phyloP scores from a whole-genome alignment of 1,284 basidiomycete species.

The Ustilago trichophora region DNA sequence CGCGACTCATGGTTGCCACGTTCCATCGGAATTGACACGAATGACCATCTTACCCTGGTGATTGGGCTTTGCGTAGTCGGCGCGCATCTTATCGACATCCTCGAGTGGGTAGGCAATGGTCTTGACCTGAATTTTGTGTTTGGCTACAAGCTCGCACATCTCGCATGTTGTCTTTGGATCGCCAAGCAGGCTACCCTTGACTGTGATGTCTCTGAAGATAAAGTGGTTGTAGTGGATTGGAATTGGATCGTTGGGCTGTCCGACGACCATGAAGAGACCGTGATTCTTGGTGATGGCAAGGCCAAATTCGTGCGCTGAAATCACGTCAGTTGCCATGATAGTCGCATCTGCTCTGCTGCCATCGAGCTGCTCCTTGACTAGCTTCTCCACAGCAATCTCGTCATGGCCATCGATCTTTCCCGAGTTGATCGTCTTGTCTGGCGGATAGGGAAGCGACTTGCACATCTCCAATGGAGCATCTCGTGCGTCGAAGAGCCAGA shows the following conservation, averaged over 20 bases:
- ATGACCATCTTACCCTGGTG: conserved; percentile 44
- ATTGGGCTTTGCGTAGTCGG: conserved; percentile 22
- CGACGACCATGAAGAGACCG: conserved; percentile 47
- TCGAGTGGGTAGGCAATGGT: conserved; percentile 41
- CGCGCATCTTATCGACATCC: conserved; percentile 36
- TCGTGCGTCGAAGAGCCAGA: conserved; percentile 58
- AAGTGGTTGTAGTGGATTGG: conserved; percentile 44
- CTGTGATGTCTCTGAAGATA: conserved; percentile 50
- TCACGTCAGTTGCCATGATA: conserved; percentile 46
- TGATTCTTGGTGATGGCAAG: conserved; percentile 45
- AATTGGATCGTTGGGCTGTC: conserved; percentile 43
- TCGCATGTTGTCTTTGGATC: conserved; percentile 37
- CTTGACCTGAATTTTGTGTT: conserved; percentile 38
- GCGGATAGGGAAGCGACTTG: conserved; percentile 27
- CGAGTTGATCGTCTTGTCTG: conserved; percentile 41
- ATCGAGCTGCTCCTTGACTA: conserved; percentile 12
- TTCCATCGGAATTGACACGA: conserved; percentile 13
- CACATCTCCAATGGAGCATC: conserved; percentile 32
- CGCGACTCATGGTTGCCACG: too few relatives aligned
- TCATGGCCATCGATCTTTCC: conserved; percentile 29
- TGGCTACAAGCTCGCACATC: conserved; percentile 48
- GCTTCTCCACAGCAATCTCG: conserved; percentile 7
- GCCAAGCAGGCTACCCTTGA: conserved; percentile 46
- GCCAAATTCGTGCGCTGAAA: conserved; percentile 26
- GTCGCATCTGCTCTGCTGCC: conserved; percentile 39